These are phyloP conservation scores for Penicillium waksmanii DNA, from an alignment of 495 filamentous ascomycete species.

Conservation along the genomic window DNA sequence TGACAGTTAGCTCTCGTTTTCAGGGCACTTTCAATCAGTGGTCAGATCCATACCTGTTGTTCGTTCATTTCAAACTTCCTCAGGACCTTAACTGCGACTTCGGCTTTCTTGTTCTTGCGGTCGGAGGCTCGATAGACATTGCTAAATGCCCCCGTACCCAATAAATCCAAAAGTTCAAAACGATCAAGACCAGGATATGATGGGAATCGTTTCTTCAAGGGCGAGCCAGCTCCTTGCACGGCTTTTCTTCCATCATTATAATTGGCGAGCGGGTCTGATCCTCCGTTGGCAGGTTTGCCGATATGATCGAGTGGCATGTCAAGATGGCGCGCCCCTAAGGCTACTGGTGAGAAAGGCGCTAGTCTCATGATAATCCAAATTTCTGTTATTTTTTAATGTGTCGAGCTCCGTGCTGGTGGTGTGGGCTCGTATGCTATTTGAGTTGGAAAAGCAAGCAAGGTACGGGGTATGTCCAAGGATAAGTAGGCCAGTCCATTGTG, in stretches of 20 bases:
- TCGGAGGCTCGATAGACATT: slow-evolving; percentile 74
- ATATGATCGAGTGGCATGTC: slow-evolving; percentile 2
- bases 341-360: neutral
- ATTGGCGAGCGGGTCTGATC: neutral
- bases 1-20: neutral
- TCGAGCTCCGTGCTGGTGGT: neutral
- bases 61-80: slow-evolving; percentile 21
- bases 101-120: slow-evolving; percentile 2
- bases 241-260: neutral
- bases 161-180: slow-evolving; percentile 86
- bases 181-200: slow-evolving; percentile 62
- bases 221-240: neutral
- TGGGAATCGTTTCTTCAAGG: slow-evolving; percentile 9
- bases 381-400: neutral
- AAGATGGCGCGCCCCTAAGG: neutral
- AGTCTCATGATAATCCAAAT: neutral
- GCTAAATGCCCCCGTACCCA: slow-evolving; percentile 97
- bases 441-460: too few relatives aligned
- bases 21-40: too few relatives aligned
- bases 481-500: neutral
- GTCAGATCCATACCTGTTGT: slow-evolving; percentile 9
- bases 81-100: slow-evolving; percentile 20
- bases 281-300: neutral
- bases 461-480: too few relatives aligned
- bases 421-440: too few relatives aligned